phyloP scores from a whole-genome alignment of 2,329 filamentous ascomycete genomes.

The Diaporthe ampelina region DNA sequence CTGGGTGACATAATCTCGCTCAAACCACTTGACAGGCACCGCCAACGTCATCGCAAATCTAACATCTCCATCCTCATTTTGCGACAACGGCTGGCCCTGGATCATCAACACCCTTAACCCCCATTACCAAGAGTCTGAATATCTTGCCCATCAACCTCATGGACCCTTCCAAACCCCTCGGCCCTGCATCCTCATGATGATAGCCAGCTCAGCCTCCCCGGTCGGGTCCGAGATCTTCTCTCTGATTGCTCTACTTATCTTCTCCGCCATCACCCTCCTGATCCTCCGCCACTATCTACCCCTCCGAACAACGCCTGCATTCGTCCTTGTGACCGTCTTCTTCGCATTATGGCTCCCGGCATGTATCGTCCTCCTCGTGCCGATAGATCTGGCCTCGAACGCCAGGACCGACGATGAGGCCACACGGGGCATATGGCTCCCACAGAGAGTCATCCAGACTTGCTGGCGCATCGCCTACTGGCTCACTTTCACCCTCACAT shows the following conservation, averaged over 20 bases:
- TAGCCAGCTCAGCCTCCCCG: slow-evolving; percentile 61
- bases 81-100: neutral
- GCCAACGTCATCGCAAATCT: slow-evolving; percentile 39
- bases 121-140: slow-evolving; percentile 16
- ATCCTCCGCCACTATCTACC: slow-evolving; percentile 92
- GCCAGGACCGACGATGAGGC: slow-evolving; percentile 79
- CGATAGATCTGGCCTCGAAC: slow-evolving; percentile 93
- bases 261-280: slow-evolving; percentile 83
- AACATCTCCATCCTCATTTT: slow-evolving; percentile 38
- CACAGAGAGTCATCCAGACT: slow-evolving; percentile 81
- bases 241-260: slow-evolving; percentile 76
- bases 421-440: slow-evolving; percentile 88
- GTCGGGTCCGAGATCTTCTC: slow-evolving; percentile 87
- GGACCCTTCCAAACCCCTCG: slow-evolving; percentile 24
- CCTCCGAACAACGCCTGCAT: slow-evolving; percentile 89
- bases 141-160: slow-evolving; percentile 27
- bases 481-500: slow-evolving; percentile 95
- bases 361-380: slow-evolving; percentile 91
- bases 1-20: slow-evolving; percentile 38
- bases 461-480: slow-evolving; percentile 97
- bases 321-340: slow-evolving; percentile 92
- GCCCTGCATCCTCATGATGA: slow-evolving; percentile 40
- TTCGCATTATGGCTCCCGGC: slow-evolving; percentile 94
- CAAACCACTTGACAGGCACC: slow-evolving; percentile 31
- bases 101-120: neutral